Conservation (phyloP, 1,139 yeast species). For the Pichia sp. region DNA sequence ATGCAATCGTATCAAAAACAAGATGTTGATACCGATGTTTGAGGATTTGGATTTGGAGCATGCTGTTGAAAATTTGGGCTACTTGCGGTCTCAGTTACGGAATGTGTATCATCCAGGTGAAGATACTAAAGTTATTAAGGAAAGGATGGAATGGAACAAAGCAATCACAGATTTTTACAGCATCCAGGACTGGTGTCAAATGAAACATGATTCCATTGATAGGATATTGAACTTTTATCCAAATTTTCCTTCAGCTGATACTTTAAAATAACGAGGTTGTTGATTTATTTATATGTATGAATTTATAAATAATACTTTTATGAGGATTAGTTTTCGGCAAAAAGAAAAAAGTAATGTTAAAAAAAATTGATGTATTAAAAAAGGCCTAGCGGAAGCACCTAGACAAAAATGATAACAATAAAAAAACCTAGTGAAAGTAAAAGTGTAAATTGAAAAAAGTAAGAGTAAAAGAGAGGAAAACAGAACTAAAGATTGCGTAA, state of each 20-base stretch:
- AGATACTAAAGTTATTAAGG: slow-evolving; percentile 50
- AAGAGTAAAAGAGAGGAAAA: neutral
- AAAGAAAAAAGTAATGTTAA: neutral
- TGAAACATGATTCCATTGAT: slow-evolving; percentile 32
- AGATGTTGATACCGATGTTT: slow-evolving; percentile 40
- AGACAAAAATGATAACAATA: neutral
- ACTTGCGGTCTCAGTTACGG: slow-evolving; percentile 52
- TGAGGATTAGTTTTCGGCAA: neutral
- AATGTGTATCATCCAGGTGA: slow-evolving; percentile 41
- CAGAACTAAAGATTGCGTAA: slow-evolving; percentile 6
- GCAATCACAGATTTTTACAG: slow-evolving; percentile 58
- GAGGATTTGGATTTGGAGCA: slow-evolving; percentile 45
- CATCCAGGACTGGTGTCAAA: slow-evolving; percentile 56
- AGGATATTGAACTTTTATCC: slow-evolving; percentile 32
- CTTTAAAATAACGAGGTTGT: neutral
- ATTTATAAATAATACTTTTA: slow-evolving; percentile 6
- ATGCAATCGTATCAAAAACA: slow-evolving; percentile 61
- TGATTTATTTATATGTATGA: neutral
- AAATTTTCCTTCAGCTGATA: slow-evolving; percentile 25
- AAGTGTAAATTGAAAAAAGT: neutral
- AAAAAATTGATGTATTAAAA: neutral
- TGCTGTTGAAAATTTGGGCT: slow-evolving; percentile 64
- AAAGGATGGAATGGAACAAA: slow-evolving; percentile 72
- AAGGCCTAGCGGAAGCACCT: neutral
- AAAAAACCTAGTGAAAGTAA: neutral